Evolutionary conservation across 2,329 filamentous ascomycete species (phyloP), one percentile per base, ranked within the genome.

Genomic region (Dissoconium aciculare): DNA sequence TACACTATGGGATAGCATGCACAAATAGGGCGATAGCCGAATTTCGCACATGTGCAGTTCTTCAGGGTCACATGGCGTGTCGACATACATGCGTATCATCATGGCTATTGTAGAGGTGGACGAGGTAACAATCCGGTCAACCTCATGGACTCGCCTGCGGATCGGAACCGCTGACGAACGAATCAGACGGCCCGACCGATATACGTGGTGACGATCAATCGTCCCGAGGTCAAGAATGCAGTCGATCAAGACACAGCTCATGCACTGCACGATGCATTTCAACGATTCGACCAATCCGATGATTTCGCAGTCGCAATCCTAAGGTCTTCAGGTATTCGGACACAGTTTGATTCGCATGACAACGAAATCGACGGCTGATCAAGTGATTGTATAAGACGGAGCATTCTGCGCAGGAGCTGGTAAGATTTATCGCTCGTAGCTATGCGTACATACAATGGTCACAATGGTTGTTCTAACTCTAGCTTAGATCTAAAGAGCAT

Each of bases 251-350:
- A 8, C 8, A 23, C 19, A n/a, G 19, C 19, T 8, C 19, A 23
- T n/a, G 19, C 19, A 23, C n/a, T 23, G 19, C n/a, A 23, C n/a
- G n/a, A 23, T 23, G 19, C 19, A 23, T 23, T 23, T n/a, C 19
- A 23, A 23, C 19, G 19, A 23, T 23, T 23, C 19, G 19, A 23
- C n/a, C 19, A 23, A 8, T 8, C 8, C n/a, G 19, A 23, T 23
- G 8, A 23, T 8, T 23, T 23, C 19, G 8, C 19, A 23, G 19
- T 23, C 8, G 19, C 19, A n/a, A 23, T 23, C 19, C n/a, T 23
- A n/a, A 23, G n/a, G 19, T 8, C 8, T n/a, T 8, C 19, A 23
- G 19, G 19, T n/a, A n/a, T n/a, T n/a, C n/a, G n/a, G n/a, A n/a
- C n/a, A n/a, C n/a, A n/a, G n/a, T n/a, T n/a, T n/a, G n/a, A n/a